Evolutionary conservation across 192 early-diverging fungal genomes (phyloP).

Genomic region (Coemansia reversa): DNA sequence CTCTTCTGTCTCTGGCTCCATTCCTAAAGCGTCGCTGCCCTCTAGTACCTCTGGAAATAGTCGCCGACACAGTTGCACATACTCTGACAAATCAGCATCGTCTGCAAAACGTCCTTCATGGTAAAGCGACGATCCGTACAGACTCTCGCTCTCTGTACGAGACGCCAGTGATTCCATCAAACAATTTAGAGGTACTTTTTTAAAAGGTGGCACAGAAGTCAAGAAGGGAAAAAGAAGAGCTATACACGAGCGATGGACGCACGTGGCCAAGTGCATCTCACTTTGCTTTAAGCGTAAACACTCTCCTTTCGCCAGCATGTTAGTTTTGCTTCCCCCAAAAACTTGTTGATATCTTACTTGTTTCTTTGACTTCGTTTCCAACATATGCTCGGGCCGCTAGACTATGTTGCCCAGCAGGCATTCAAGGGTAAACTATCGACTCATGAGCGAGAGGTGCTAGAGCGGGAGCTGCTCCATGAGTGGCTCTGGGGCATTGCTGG

Average conservation of each 20-base stretch:
- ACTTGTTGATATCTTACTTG: neutral
- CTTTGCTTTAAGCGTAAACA: too few species aligned
- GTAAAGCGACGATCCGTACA: constrained; percentile 50
- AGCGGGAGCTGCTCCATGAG: constrained; percentile 9
- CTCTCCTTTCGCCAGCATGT: too few species aligned
- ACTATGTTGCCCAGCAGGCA: constrained; percentile 16
- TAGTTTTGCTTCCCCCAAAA: too few species aligned
- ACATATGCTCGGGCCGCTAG: constrained; percentile 24
- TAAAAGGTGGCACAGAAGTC: neutral
- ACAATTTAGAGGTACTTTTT: constrained; percentile 18
- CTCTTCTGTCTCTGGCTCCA: constrained; percentile 38
- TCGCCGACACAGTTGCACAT: constrained; percentile 45
- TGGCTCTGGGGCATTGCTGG: constrained; percentile 5
- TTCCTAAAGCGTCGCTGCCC: constrained; percentile 7
- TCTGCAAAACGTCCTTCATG: constrained; percentile 29
- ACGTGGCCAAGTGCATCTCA: too few species aligned
- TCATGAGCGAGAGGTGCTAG: constrained; percentile 17
- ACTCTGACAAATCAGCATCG: constrained; percentile 46
- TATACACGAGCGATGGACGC: too few species aligned
- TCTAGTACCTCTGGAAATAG: constrained; percentile 32
- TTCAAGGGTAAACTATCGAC: constrained; percentile 25
- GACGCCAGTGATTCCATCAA: constrained; percentile 3
- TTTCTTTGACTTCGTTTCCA: neutral
- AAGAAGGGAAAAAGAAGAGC: neutral
- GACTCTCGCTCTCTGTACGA: constrained; percentile 35